Evolutionary conservation across 306 rosid genomes (phyloP).

Genomic region (Cyclanthera cordifolia): DNA sequence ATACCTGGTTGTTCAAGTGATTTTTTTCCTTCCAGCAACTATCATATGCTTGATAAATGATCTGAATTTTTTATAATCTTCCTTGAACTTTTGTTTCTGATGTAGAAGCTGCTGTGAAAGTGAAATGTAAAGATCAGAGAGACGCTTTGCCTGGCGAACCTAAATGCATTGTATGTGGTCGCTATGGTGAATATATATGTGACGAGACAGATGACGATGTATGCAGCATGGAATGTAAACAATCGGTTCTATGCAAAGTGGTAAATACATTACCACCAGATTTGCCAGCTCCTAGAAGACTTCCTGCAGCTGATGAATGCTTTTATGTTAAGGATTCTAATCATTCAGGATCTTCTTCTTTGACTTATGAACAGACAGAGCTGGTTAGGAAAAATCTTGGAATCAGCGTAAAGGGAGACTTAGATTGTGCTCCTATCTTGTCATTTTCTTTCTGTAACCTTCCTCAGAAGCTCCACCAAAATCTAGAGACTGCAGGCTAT

Average conservation of each 20-base stretch:
- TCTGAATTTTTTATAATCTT: background rate
- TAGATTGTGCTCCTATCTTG: constrained; percentile 39
- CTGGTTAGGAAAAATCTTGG: constrained; percentile 47
- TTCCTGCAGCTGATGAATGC: constrained; percentile 59
- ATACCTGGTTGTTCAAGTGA: background rate
- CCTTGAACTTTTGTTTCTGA: constrained; percentile 2
- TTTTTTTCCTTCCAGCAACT: background rate
- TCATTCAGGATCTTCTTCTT: constrained; percentile 21
- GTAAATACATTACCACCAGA: constrained; percentile 16
- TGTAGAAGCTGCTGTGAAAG: constrained; percentile 36
- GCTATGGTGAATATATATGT: constrained; percentile 75
- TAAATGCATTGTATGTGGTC: constrained; percentile 55
- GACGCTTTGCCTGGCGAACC: constrained; percentile 66
- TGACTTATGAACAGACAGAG: constrained; percentile 29
- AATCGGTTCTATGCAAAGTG: constrained; percentile 31
- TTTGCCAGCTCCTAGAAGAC: constrained; percentile 22
- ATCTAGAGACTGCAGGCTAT: constrained; percentile 62
- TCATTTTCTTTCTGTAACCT: constrained; percentile 47
- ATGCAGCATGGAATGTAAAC: constrained; percentile 82
- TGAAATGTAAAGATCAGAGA: constrained; percentile 51
- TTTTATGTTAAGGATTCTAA: constrained; percentile 47
- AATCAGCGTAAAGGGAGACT: constrained; percentile 49
- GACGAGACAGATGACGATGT: constrained; percentile 72
- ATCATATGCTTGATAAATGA: background rate
- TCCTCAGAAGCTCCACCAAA: constrained; percentile 57